Evolutionary conservation across 1,139 yeast species (phyloP), one percentile per base, ranked within the genome.

Genomic region (Lodderomyces margitis): DNA sequence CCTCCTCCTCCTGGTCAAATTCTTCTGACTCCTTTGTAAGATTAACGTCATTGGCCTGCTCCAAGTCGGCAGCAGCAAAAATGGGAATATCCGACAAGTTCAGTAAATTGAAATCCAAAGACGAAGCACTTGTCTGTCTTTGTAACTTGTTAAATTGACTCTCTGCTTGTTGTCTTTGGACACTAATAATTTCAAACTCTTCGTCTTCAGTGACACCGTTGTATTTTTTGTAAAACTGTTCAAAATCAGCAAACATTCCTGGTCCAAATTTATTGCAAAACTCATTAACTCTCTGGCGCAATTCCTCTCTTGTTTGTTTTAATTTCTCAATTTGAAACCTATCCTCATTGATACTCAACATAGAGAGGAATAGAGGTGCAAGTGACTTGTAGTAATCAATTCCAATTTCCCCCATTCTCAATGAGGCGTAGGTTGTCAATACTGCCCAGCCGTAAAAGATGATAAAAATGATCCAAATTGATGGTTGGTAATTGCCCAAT

Each of bases 201-300:
- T 37, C 40, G 10, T 32, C 43, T n/a, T 47, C 50, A 3, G 44
- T 50, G 7, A 38, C 31, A 9, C 50, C 48, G 42, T 60, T 60
- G 50, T 63, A 65, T 41, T 58, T 55, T 15, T 54, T 43, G 52
- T 68, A 68, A 39, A 71, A 62, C 34, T 56, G 52, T 31, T 61
- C 62, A 46, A 61, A 70, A 59, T 88, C 95, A 10, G 89, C 87
- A 67, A 81, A 88, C 47, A 88, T 61, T 51, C 77, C 75, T 0
- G 95, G 95, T 0, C 96, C 96, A 44, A 81, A 74, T 39, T 74
- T 75, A 55, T 86, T 81, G 48, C 89, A 85, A 20, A 81, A 69
- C 27, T 78, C 80, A 11, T 87, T 79, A 35, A 88, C 85, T 47
- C 79, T 75, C 33, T 59, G 62, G 2, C 84, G 75, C 42, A 88